These are phyloP conservation scores for Parietichytrium sp. DNA, from an alignment of 108 stramenopile genomes.

Conservation along the genomic window DNA sequence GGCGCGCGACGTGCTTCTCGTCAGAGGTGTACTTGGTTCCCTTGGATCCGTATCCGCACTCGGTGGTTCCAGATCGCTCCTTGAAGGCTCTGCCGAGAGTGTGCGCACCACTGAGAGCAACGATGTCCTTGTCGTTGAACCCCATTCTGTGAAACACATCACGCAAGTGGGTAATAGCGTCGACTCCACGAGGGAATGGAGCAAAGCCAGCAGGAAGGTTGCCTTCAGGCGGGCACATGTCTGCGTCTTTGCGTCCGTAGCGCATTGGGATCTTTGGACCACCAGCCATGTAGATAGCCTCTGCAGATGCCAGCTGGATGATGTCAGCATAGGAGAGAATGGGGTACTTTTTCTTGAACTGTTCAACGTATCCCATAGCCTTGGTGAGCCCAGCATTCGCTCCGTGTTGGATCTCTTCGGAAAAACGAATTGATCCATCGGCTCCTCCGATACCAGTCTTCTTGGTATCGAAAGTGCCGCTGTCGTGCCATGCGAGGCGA, in stretches of 20 bases:
- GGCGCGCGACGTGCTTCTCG: constrained; percentile 48
- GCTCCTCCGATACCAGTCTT: constrained; percentile 51
- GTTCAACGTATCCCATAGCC: constrained; percentile 72
- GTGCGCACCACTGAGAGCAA: constrained; percentile 93
- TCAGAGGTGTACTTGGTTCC: constrained; percentile 48
- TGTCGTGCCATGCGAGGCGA: constrained; percentile 57
- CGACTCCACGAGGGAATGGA: constrained; percentile 57
- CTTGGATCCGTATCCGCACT: constrained; percentile 32
- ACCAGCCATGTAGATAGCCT: constrained; percentile 67
- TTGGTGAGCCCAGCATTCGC: constrained; percentile 86
- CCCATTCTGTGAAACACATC: constrained; percentile 94
- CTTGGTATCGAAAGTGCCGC: constrained; percentile 38
- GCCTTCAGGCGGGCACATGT: constrained; percentile 70
- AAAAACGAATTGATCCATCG: constrained; percentile 62
- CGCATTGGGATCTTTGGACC: constrained; percentile 78
- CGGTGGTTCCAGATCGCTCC: constrained; percentile 69
- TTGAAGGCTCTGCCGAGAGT: constrained; percentile 90
- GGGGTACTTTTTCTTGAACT: constrained; percentile 84
- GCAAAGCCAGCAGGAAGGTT: constrained; percentile 80
- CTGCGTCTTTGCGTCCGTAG: constrained; percentile 71
- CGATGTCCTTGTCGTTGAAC: constrained; percentile 88
- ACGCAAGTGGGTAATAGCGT: constrained; percentile 74
- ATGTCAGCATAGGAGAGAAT: constrained; percentile 85
- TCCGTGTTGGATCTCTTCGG: constrained; percentile 63
- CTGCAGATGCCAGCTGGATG: constrained; percentile 82